Evolutionary conservation across 2,329 filamentous ascomycete genomes (phyloP).

Genomic region (Monosporascus ibericus): DNA sequence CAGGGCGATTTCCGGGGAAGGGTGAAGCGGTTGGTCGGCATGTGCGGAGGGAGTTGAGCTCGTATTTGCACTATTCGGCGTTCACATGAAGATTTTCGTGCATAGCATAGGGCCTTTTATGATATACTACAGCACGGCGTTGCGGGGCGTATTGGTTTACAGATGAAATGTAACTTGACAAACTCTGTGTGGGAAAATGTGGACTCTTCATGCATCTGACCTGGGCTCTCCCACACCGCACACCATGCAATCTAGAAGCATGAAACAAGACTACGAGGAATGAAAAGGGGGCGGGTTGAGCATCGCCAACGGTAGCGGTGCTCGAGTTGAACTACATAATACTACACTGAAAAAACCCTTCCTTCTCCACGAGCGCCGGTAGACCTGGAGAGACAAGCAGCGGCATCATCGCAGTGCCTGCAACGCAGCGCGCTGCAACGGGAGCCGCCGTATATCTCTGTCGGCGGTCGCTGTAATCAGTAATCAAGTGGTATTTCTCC

Average conservation of each 20-base stretch:
- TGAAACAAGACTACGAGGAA: slow-evolving; percentile 1
- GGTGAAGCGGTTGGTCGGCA: slow-evolving; percentile 6
- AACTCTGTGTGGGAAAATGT: no score
- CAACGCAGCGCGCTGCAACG: no score
- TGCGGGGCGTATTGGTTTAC: no score
- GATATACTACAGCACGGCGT: no score
- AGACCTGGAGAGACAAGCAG: no score
- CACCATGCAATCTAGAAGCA: not conserved
- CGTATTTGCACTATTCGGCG: slow-evolving; percentile 2
- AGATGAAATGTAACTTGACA: not conserved
- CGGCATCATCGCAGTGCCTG: no score
- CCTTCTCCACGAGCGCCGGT: no score
- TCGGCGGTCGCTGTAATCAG: no score
- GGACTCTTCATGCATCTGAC: no score
- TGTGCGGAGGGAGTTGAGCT: not conserved
- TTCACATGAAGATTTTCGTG: not conserved
- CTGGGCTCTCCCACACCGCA: not conserved
- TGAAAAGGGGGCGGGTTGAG: slow-evolving; percentile 15
- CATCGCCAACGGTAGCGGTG: slow-evolving; percentile 19
- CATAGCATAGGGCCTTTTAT: no score
- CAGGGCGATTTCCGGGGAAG: slow-evolving; percentile 26
- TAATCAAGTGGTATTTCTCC: slow-evolving; percentile 6
- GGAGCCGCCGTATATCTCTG: no score
- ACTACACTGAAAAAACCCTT: not conserved
- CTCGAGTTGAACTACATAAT: slow-evolving; percentile 21